These are phyloP conservation scores for Aspergillus japonicus DNA, from an alignment of 2,329 filamentous ascomycete genomes.

Conservation along the genomic window DNA sequence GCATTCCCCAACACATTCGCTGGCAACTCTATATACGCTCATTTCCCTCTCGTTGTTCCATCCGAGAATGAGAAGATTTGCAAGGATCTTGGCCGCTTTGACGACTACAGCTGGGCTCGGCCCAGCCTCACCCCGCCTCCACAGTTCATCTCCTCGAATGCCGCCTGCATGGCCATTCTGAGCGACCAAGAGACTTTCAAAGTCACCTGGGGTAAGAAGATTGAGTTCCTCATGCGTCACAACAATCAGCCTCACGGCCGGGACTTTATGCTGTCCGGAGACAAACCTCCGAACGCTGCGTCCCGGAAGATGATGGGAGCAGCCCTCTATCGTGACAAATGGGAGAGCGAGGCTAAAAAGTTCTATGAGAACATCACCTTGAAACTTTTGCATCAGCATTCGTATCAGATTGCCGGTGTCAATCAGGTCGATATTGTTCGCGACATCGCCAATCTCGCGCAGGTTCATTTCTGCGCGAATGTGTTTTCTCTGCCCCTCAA, in stretches of 20 bases:
- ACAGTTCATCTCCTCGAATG: constrained; percentile 46
- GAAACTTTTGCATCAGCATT: constrained; percentile 45
- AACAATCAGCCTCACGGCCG: constrained; percentile 39
- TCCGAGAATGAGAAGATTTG: constrained; percentile 48
- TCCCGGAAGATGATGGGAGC: constrained; percentile 46
- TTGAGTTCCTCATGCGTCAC: constrained; percentile 46
- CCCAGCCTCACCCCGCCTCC: constrained; percentile 35
- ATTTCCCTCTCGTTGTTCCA: constrained; percentile 51
- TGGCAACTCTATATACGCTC: constrained; percentile 50
- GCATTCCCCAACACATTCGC: constrained; percentile 52
- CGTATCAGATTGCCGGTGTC: constrained; percentile 47
- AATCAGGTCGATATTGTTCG: constrained; percentile 51
- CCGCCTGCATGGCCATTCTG: constrained; percentile 46
- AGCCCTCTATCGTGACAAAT: constrained; percentile 47
- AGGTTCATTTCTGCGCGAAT: constrained; percentile 55
- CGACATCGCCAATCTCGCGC: constrained; percentile 53
- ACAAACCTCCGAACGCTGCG: constrained; percentile 41
- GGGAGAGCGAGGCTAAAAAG: constrained; percentile 45
- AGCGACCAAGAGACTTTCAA: constrained; percentile 45
- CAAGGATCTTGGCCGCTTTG: constrained; percentile 36
- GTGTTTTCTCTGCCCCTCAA: constrained; percentile 58
- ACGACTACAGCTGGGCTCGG: constrained; percentile 43
- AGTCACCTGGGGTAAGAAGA: constrained; percentile 48
- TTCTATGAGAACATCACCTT: constrained; percentile 52
- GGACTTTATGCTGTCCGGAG: constrained; percentile 51